A percentile compares a stretch with the other conserved stretches of the same genome.
These are phyloP conservation scores for Colletotrichum agaves DNA, from an alignment of 2,329 filamentous ascomycete species.

Conservation along the genomic window DNA sequence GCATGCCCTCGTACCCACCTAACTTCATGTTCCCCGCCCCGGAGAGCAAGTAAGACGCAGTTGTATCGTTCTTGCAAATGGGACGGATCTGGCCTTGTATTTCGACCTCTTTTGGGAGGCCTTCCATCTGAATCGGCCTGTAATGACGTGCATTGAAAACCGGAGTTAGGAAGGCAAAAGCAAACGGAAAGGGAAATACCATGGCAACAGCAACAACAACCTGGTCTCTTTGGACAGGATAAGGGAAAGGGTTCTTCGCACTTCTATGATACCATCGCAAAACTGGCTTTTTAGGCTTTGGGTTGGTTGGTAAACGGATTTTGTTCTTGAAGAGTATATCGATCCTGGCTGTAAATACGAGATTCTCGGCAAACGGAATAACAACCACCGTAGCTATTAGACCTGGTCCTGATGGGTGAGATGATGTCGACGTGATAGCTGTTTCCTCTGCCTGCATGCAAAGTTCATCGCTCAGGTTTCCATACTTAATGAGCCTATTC, in stretches of 20 bases:
- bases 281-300: conserved; percentile 19
- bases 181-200: conserved; percentile 28
- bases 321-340: conserved; percentile 15
- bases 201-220: not conserved
- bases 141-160: conserved; percentile 22
- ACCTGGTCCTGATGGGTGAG: not conserved
- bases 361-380: not conserved
- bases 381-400: not conserved
- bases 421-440: too few relatives aligned
- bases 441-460: too few relatives aligned
- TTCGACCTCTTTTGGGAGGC: conserved; percentile 21
- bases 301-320: conserved; percentile 15
- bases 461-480: too few relatives aligned
- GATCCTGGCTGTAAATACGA: conserved; percentile 12
- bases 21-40: conserved; percentile 54
- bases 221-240: conserved; percentile 10
- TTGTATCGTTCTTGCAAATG: conserved; percentile 1
- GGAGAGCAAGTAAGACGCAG: conserved; percentile 24
- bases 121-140: conserved; percentile 11
- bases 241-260: conserved; percentile 5
- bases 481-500: too few relatives aligned
- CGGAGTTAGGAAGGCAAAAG: conserved; percentile 25
- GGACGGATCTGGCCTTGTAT: conserved; percentile 20
- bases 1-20: conserved; percentile 55
- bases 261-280: conserved; percentile 21